Base-by-base conservation (phyloP, 805 yeast genomes). In the Saturnispora gosingensis region DNA sequence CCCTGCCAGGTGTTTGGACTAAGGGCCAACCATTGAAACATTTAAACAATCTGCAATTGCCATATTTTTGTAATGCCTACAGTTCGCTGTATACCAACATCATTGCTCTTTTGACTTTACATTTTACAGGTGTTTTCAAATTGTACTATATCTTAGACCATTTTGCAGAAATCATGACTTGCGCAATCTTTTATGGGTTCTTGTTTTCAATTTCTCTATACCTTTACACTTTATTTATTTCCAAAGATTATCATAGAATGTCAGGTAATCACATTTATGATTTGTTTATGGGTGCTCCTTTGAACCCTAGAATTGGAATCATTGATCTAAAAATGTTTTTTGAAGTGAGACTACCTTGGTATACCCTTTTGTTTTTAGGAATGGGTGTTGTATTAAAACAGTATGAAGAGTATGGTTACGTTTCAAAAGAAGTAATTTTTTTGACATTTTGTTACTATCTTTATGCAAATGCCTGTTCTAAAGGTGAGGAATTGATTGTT, bases 261-360 rank as follows among this genome's bases (percentile, higher is more conserved):
- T 83, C 97, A 8, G 97, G 98, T 22, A 88, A 85, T 68, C 84
- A 78, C 62, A 68, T 93, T 58, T 91, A 89, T 64, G 99, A 93
- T 68, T 74, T 88, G 63, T 93, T 93, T 72, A 83, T 93, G 95
- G 99, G 99, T 46, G 97, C 97, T 15, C 95, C 97, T 42, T 78
- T 93, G 66, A 93, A 93, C 69, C 99, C 99, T 56, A 78, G 99
- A 67, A 75, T 91, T 64, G 98, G 97, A 42, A 83, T 83, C 60
- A 76, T 91, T 61, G 99, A 93, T 70, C 74, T 88, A 67, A 93
- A 93, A 75, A 88, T 93, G 95, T 93, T 93, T 69, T 91, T 89
- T 66, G 99, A 93, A 70, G 97, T 93, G 43, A 82, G 99, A 67
- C 75, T 93, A 54, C 99, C 99, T 15, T 93, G 99, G 99, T 93